Evolutionary conservation across 345 rosid genomes (phyloP).

Genomic region (Boechera divaricarpa): DNA sequence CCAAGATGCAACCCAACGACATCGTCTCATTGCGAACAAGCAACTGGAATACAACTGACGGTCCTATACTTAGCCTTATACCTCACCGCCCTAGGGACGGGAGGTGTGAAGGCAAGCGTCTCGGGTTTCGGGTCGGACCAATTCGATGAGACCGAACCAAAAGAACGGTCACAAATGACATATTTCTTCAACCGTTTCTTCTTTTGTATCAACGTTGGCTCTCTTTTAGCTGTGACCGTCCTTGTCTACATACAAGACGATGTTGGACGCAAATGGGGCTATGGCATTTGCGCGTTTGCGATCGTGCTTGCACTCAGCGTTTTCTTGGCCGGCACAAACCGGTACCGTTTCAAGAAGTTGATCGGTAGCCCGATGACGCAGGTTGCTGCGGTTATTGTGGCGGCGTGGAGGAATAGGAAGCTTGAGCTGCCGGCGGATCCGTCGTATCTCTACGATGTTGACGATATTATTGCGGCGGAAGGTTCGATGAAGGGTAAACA

Average conservation of each 20-base stretch:
- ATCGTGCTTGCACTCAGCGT: constrained; percentile 61
- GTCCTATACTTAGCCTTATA: constrained; percentile 80
- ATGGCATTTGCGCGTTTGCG: constrained; percentile 81
- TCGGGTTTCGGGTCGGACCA: constrained; percentile 98
- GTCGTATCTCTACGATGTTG: constrained; percentile 56
- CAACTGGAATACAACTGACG: constrained; percentile 64
- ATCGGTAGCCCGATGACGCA: constrained; percentile 96
- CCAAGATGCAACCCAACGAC: constrained; percentile 60
- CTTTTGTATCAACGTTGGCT: constrained; percentile 84
- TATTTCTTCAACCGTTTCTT: constrained; percentile 95
- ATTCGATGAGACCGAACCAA: constrained; percentile 73
- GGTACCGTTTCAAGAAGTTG: constrained; percentile 84
- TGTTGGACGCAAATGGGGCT: constrained; percentile 86
- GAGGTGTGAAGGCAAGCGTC: constrained; percentile 94
- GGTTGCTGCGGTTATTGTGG: constrained; percentile 67
- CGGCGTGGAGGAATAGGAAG: constrained; percentile 71
- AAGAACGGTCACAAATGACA: constrained; percentile 69
- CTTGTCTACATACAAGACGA: constrained; percentile 93
- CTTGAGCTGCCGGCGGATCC: constrained; percentile 67
- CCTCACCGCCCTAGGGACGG: constrained; percentile 88
- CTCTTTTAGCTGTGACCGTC: constrained; percentile 79
- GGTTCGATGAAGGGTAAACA: constrained; percentile 66
- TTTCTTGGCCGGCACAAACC: constrained; percentile 75
- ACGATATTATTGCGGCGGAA: constrained; percentile 55
- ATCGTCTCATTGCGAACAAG: constrained; percentile 59